Evolutionary conservation across 805 yeast species (phyloP), one percentile per base, ranked within the genome.

Genomic region (Metschnikowia colocasiae): DNA sequence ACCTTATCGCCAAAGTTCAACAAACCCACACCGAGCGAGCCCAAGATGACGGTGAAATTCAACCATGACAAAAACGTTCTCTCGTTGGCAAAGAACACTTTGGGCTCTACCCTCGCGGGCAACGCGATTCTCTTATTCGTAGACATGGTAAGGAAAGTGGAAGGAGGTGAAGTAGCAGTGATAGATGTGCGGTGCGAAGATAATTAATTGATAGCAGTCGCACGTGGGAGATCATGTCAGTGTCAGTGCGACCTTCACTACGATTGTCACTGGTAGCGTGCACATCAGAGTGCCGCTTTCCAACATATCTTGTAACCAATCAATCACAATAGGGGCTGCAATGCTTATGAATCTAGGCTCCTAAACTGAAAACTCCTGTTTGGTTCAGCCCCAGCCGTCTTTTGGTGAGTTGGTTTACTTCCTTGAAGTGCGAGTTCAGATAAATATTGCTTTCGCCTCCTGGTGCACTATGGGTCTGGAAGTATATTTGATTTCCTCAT

Each of bases 41-140:
- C 99, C 51, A 94, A 77, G 62, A 95, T 88, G 50, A 94, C 97
- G n/a, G 99, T 94, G 77, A 94, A 94, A 69, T 95, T 95, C 61
- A 94, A 80, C 99, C 99, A 94, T 41, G 98, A 92, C 50, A 94
- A 78, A 64, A 94, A 94, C 1, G 99, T 94, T 76, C 99, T 87
- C 73, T 94, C 99, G 65, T 94, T 94, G 63, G 99, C 99, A 63
- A 94, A 94, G 74, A 95, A 94, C 23, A 94, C 99, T 70, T 94
- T 94, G 56, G 99, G 99, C 71, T 94, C 99, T 19, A 94, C 97
- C 54, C 99, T 80, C 16, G 97, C 95, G 41, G 99, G 99, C 47
- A 94, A 77, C 3, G 99, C 98, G 57, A 94, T 94, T 73, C 98
- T 85, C 71, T 94, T 94, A 50, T 59, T 67, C 40, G 65, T 53